phyloP scores from a whole-genome alignment of 1,139 yeast genomes.

The Yamadazyma membranifaciens region DNA sequence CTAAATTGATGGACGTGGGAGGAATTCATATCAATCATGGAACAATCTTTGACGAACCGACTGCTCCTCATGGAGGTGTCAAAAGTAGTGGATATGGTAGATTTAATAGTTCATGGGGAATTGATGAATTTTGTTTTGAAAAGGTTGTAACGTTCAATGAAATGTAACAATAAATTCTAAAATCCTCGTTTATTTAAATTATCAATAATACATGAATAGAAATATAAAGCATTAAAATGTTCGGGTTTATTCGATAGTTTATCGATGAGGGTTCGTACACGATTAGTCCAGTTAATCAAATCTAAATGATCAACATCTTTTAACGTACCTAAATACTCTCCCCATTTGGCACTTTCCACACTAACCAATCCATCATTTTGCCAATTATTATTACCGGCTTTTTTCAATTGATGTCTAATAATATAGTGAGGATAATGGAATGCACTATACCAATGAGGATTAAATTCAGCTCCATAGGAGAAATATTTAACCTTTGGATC shows the following conservation, averaged over 20 bases:
- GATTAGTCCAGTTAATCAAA: conserved; percentile 77
- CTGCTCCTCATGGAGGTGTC: conserved; percentile 57
- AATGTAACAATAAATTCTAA: conserved; percentile 21
- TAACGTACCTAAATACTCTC: conserved; percentile 73
- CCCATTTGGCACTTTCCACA: conserved; percentile 80
- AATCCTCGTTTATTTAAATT: conserved; percentile 64
- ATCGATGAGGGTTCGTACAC: conserved; percentile 37
- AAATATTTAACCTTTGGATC: conserved; percentile 68
- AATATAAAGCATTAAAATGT: conserved; percentile 66
- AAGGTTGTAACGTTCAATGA: conserved; percentile 32
- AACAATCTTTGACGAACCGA: conserved; percentile 49
- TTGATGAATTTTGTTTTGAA: conserved; percentile 40
- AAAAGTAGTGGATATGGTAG: conserved; percentile 52
- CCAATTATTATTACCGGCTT: conserved; percentile 8
- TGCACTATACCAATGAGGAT: conserved; percentile 61
- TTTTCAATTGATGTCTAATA: conserved; percentile 33
- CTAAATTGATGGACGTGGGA: conserved; percentile 40
- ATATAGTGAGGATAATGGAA: conserved; percentile 65
- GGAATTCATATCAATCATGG: conserved; percentile 52
- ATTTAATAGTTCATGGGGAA: conserved; percentile 52
- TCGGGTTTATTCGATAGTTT: conserved; percentile 34
- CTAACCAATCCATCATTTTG: conserved; percentile 88
- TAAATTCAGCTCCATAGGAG: conserved; percentile 77
- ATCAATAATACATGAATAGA: conserved; percentile 74
- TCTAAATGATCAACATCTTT: conserved; percentile 83